Conservation (phyloP, 257 asterid genomes). For the Fraxinus cuspidata region DNA sequence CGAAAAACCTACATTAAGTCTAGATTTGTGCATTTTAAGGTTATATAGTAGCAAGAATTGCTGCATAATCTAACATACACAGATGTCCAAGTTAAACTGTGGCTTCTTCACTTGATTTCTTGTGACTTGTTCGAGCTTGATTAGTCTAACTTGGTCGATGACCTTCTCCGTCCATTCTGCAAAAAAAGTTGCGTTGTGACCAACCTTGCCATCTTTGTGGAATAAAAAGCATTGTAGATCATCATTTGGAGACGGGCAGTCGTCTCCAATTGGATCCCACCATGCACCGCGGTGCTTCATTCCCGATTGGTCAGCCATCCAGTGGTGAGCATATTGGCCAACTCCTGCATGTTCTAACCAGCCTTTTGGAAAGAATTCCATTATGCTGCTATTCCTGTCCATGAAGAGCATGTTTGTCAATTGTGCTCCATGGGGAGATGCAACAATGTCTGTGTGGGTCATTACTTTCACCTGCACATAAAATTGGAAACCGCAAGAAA, state of each 20-base stretch:
- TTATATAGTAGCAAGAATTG: not conserved
- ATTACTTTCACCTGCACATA: conserved; percentile 32
- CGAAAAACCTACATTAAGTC: not conserved
- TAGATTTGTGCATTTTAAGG: not conserved
- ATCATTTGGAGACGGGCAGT: conserved; percentile 36
- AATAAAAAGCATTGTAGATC: conserved; percentile 26
- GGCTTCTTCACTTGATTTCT: not conserved
- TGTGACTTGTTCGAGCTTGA: conserved; percentile 25
- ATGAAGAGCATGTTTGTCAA: conserved; percentile 40
- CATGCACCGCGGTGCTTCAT: conserved; percentile 43
- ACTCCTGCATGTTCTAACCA: conserved; percentile 38
- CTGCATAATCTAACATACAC: conserved; percentile 23
- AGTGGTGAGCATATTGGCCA: conserved; percentile 42
- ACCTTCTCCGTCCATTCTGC: conserved; percentile 40
- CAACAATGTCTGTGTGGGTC: conserved; percentile 38
- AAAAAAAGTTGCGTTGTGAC: conserved; percentile 40
- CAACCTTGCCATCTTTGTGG: conserved; percentile 39
- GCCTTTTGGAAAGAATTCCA: conserved; percentile 51
- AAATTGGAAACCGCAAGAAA: not conserved
- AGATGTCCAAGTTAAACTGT: conserved; percentile 17
- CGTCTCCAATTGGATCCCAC: conserved; percentile 37
- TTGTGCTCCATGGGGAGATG: conserved; percentile 48
- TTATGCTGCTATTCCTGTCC: conserved; percentile 35
- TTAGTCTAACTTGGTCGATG: conserved; percentile 28
- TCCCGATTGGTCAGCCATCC: conserved; percentile 44